Evolutionary conservation across 805 yeast species (phyloP), one percentile per base, ranked within the genome.

Genomic region (Candida orba): DNA sequence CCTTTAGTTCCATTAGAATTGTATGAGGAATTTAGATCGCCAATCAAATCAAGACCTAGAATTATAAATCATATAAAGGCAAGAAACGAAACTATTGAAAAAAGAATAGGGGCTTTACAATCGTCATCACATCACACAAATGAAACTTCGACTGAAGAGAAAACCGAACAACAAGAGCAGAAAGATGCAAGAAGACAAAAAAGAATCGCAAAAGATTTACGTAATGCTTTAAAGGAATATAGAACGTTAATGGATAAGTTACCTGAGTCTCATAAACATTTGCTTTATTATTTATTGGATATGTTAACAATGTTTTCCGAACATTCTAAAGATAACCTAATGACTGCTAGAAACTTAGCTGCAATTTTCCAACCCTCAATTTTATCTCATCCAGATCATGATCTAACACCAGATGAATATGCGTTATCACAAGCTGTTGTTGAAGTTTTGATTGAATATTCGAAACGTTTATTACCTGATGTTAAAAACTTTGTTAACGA

Each of bases 291-390:
- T 67, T 76, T 93, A 20, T 66, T 93, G 49, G 99, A 93, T 62
- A 68, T 93, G 51, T 69, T 93, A 46, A 83, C 95, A 13, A 76
- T 89, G 66, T 95, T 93, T 56, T 84, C 89, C 36, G 78, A 83
- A 46, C 81, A 84, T 56, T 74, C 95, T 14, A 76, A 75, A 40
- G 77, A 77, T 47, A 93, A 90, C 60, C 69, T 87, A 50, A 93
- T 93, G 99, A 80, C 96, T 2, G 86, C 95, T 1, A 77, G 88
- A 54, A 93, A 93, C 60, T 68, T 93, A 50, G 95, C 98, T 1
- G 96, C 98, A 2, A 86, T 93, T 45, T 93, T 93, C 67, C 99
- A 93, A 66, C 98, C 99, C 4, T 85, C 96, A n/a, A 79, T 93
- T 15, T 69, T 93, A 42, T 84, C 95, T 9, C 98, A 91, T 62